Percentiles rank a stretch among this genome's conserved stretches.
Conservation (phyloP, 768 basidiomycete species). For the Naematelia encephala region DNA sequence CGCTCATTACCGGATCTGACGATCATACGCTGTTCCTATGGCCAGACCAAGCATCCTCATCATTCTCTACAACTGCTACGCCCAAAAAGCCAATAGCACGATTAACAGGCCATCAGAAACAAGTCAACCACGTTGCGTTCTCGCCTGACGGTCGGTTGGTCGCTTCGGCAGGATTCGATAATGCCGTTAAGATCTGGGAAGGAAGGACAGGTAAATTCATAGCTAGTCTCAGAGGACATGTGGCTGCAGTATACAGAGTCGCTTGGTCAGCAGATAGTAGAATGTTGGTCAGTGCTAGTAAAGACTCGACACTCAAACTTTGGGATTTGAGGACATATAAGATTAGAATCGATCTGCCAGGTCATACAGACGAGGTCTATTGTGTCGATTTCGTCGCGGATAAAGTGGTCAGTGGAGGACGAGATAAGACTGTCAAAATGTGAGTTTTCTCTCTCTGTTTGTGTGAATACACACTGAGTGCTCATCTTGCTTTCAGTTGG, state of each 20-base stretch:
- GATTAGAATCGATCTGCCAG: slow-evolving; percentile 86
- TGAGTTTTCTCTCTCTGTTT: slow-evolving; percentile 53
- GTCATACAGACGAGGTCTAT: slow-evolving; percentile 96
- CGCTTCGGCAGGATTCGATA: slow-evolving; percentile 88
- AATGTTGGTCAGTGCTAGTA: slow-evolving; percentile 88
- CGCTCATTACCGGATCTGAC: slow-evolving; percentile 91
- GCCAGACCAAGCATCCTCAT: slow-evolving; percentile 64
- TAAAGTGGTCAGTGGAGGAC: slow-evolving; percentile 96
- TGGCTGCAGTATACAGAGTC: slow-evolving; percentile 88
- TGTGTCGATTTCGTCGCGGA: slow-evolving; percentile 99
- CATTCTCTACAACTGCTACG: slow-evolving; percentile 51
- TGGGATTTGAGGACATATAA: slow-evolving; percentile 98
- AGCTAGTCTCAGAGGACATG: slow-evolving; percentile 84
- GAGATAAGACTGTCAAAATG: slow-evolving; percentile 91
- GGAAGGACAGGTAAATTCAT: slow-evolving; percentile 67
- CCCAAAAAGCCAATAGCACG: slow-evolving; percentile 69
- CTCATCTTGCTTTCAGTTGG: slow-evolving; percentile 10
- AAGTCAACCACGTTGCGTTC: slow-evolving; percentile 89
- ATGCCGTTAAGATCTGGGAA: slow-evolving; percentile 88
- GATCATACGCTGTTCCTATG: slow-evolving; percentile 97
- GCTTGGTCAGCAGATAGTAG: slow-evolving; percentile 94
- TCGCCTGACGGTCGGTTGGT: slow-evolving; percentile 90
- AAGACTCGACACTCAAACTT: slow-evolving; percentile 95
- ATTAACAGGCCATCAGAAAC: slow-evolving; percentile 90
- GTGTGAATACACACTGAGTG: background rate